phyloP scores from a whole-genome alignment of 352 stramenopile species.

The Globisporangium splendens region DNA sequence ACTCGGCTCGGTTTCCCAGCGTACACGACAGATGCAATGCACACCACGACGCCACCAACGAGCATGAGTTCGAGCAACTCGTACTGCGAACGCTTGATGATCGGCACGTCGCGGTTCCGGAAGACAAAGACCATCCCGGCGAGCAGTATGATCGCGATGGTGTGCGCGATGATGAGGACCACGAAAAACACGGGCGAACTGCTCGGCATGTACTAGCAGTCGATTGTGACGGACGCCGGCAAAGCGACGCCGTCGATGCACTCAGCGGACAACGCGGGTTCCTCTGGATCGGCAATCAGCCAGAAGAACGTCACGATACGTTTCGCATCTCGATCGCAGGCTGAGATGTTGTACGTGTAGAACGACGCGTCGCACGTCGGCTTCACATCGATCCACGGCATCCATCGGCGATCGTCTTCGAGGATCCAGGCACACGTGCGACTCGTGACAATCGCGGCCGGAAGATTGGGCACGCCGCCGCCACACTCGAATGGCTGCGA shows the following conservation, averaged over 20 bases:
- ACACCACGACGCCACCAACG: slow-evolving; percentile 28
- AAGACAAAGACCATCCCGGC: slow-evolving; percentile 22
- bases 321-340: slow-evolving; percentile 22
- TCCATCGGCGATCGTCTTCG: slow-evolving; percentile 21
- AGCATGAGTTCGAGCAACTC: slow-evolving; percentile 25
- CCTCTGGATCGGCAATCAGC: slow-evolving; percentile 22
- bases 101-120: slow-evolving; percentile 18
- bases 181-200: slow-evolving; percentile 10
- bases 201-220: slow-evolving; percentile 36
- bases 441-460: slow-evolving; percentile 29
- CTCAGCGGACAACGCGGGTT: slow-evolving; percentile 25
- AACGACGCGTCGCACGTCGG: slow-evolving; percentile 34
- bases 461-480: slow-evolving; percentile 26
- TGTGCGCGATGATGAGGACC: slow-evolving; percentile 15
- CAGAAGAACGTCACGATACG: slow-evolving; percentile 36
- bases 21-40: slow-evolving; percentile 18
- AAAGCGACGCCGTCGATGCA: slow-evolving; percentile 27
- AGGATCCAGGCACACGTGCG: slow-evolving; percentile 34
- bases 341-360: slow-evolving; percentile 35
- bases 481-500: slow-evolving; percentile 38
- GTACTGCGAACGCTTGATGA: slow-evolving; percentile 43
- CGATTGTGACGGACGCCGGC: slow-evolving; percentile 16
- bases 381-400: slow-evolving; percentile 25
- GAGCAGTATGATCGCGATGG: slow-evolving; percentile 10
- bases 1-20: slow-evolving; percentile 17